These are phyloP conservation scores for Berberis thunbergii DNA, from an alignment of 164 flowering plant species.

Conservation along the genomic window DNA sequence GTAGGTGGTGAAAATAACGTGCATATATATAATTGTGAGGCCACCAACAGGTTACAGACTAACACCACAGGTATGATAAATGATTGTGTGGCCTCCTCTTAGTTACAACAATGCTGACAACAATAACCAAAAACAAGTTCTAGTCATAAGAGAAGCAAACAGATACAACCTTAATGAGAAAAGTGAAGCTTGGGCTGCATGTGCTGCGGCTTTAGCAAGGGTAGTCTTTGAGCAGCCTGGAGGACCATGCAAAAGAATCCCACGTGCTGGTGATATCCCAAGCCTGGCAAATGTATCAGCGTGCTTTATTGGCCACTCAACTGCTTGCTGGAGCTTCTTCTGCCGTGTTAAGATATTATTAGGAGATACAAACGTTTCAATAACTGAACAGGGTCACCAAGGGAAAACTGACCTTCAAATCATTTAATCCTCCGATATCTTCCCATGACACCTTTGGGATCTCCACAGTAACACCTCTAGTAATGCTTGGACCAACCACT, in stretches of 20 bases:
- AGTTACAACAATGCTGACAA: too few relatives aligned
- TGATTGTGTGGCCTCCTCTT: too few relatives aligned
- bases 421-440: slow-evolving; percentile 84
- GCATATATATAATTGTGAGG: too few relatives aligned
- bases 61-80: too few relatives aligned
- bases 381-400: background rate
- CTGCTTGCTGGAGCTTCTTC: slow-evolving; percentile 86
- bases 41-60: too few relatives aligned
- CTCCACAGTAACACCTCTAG: slow-evolving; percentile 85
- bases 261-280: slow-evolving; percentile 74
- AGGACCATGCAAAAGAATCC: slow-evolving; percentile 94
- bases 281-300: slow-evolving; percentile 60
- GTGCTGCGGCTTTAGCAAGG: slow-evolving; percentile 93
- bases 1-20: too few relatives aligned
- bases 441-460: slow-evolving; percentile 90
- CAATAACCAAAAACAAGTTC: too few relatives aligned
- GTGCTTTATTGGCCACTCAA: slow-evolving; percentile 97
- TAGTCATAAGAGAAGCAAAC: slow-evolving; percentile 1
- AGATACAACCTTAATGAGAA: slow-evolving; percentile 67
- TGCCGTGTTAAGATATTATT: slow-evolving; percentile 23
- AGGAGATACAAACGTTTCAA: background rate
- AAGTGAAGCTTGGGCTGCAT: slow-evolving; percentile 87
- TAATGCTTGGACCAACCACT: slow-evolving; percentile 86
- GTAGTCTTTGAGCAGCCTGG: slow-evolving; percentile 99
- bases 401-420: slow-evolving; percentile 57